Base-by-base conservation (phyloP, 2,329 filamentous ascomycete species). In the Pseudopithomyces chartarum region DNA sequence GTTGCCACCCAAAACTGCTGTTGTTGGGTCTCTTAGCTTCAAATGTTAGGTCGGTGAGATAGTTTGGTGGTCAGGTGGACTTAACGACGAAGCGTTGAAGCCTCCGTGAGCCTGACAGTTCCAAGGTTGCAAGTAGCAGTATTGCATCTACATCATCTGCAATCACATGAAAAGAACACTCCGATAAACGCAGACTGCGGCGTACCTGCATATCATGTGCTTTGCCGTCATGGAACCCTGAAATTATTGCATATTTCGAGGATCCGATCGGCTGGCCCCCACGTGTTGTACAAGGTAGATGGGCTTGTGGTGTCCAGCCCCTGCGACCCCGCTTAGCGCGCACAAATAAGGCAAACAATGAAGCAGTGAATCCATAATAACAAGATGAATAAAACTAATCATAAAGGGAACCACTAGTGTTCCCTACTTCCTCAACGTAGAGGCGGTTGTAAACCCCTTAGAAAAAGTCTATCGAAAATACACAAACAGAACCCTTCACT, bases 161-260 rank as follows among this genome's bases (percentile, higher is more conserved):
- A 19, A 23, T 19, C 19, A 32, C n/a, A 4, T 2, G 12, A 12
- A 45, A 38, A 8, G 3, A 26, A 19, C 45, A 11, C 29, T 38
- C 8, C 20, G 10, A 20, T 15, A 20, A 20, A 29, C 7, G n/a
- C 34, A 40, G 34, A n/a, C 33, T 42, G 34, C 43, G 39, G 23
- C 22, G 52, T 54, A 47, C 52, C 52, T 54, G 52, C 52, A 38
- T 55, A 12, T 36, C 23, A 33, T 6, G 22, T 36, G 29, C 43
- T 45, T 26, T 13, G 29, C 8, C 15, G 11, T 12, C 6, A n/a
- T 12, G n/a, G 10, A 11, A 50, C 6, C 34, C 22, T 29, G 34
- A 22, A 23, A 43, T 38, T n/a, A 33, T 29, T 29, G 23, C 19
- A 13, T 39, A 22, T 48, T 23, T 29, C 13, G 8, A 33, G 20